These are phyloP conservation scores for Zangia roseola DNA, from an alignment of 768 basidiomycete genomes.

Conservation along the genomic window DNA sequence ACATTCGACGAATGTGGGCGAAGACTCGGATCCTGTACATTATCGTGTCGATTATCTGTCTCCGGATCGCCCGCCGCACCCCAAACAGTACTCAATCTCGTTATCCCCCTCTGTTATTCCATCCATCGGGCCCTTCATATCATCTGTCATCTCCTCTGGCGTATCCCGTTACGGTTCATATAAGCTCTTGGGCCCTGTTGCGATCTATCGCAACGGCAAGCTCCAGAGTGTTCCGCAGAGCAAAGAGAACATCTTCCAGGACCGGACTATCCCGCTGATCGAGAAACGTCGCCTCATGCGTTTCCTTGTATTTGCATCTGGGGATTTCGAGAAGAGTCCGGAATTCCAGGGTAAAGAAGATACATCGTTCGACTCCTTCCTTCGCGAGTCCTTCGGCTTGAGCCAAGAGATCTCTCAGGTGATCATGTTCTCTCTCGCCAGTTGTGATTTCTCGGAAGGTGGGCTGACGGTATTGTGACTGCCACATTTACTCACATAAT, in stretches of 20 bases:
- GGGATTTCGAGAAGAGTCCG: conserved; percentile 64
- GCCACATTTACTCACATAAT: conserved; percentile 1
- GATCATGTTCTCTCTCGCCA: conserved; percentile 78
- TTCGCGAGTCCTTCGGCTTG: conserved; percentile 64
- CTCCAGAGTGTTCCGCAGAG: conserved; percentile 76
- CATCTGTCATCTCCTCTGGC: conserved; percentile 75
- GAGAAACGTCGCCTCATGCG: conserved; percentile 94
- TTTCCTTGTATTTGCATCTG: conserved; percentile 78
- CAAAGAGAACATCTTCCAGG: conserved; percentile 94
- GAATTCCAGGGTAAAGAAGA: conserved; percentile 59
- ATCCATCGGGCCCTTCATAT: conserved; percentile 74
- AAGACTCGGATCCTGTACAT: conserved; percentile 5
- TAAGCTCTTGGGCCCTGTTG: conserved; percentile 71
- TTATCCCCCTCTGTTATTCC: conserved; percentile 83
- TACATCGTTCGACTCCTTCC: conserved; percentile 58
- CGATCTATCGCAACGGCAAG: conserved; percentile 49
- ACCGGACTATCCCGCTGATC: conserved; percentile 66
- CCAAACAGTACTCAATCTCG: conserved; percentile 82
- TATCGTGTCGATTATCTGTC: conserved; percentile 42
- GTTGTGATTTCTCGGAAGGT: conserved; percentile 62
- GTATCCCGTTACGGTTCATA: conserved; percentile 93
- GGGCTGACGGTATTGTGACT: conserved; percentile 13
- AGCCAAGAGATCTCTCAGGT: conserved; percentile 53
- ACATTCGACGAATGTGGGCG: conserved; percentile 21
- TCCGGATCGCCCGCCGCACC: conserved; percentile 44